Evolutionary conservation across 352 stramenopile species (phyloP).

Genomic region (Phytophthora multivora): DNA sequence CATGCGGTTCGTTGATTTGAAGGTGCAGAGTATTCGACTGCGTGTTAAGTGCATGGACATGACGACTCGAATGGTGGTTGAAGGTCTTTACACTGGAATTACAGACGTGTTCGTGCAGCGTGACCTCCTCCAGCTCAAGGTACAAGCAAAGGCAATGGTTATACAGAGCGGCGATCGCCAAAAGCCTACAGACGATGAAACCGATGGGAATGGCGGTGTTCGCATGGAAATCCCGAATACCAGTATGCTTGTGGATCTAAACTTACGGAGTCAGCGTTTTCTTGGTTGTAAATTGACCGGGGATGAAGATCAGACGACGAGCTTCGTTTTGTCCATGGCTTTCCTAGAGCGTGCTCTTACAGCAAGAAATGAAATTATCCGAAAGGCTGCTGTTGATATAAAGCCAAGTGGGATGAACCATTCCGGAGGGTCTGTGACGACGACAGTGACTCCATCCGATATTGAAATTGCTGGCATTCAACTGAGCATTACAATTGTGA

Average conservation of each 20-base stretch:
- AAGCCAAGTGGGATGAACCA: not conserved
- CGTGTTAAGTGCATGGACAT: slow-evolving; percentile 41
- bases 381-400: not conserved
- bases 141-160: slow-evolving; percentile 23
- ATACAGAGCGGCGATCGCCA: too few relatives aligned
- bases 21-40: slow-evolving; percentile 42
- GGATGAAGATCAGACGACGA: slow-evolving; percentile 34
- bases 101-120: slow-evolving; percentile 61
- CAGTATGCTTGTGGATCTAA: slow-evolving; percentile 30
- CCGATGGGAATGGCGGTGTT: slow-evolving; percentile 14
- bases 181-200: slow-evolving; percentile 2
- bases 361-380: slow-evolving; percentile 48
- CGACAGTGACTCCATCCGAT: slow-evolving; percentile 4
- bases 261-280: slow-evolving; percentile 32
- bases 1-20: slow-evolving; percentile 70
- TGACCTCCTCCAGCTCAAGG: slow-evolving; percentile 51
- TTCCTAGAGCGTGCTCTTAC: slow-evolving; percentile 48
- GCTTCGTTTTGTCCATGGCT: slow-evolving; percentile 40
- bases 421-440: not conserved
- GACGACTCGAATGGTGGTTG: slow-evolving; percentile 39
- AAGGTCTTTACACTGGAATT: slow-evolving; percentile 56
- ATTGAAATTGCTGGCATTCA: slow-evolving; percentile 28
- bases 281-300: slow-evolving; percentile 46
- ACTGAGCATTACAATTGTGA: slow-evolving; percentile 21
- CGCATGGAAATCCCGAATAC: slow-evolving; percentile 29